A percentile compares a stretch with the other conserved stretches of the same genome.
phyloP scores from a whole-genome alignment of 176 grass and related monocot species.

The Lolium rigidum region DNA sequence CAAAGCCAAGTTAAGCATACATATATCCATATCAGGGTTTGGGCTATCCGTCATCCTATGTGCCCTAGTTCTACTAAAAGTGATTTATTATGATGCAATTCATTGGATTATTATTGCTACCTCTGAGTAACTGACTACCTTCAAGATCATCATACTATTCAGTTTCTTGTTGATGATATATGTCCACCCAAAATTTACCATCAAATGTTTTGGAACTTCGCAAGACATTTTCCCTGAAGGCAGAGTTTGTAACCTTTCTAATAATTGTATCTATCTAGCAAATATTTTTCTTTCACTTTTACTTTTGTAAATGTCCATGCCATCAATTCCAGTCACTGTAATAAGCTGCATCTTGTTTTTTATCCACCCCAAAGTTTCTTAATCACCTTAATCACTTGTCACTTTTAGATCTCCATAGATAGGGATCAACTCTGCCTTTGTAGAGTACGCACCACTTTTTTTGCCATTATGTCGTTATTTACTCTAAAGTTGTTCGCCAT shows the following conservation, averaged over 20 bases:
- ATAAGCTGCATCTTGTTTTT: background rate
- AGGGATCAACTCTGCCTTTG: background rate
- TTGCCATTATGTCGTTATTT: conserved; percentile 30
- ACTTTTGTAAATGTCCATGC: conserved; percentile 2
- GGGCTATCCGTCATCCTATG: background rate
- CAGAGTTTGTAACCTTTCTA: background rate
- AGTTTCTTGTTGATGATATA: background rate
- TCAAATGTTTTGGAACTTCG: conserved; percentile 28
- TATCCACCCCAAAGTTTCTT: background rate
- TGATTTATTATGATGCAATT: background rate
- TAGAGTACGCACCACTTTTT: background rate
- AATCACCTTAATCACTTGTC: conserved; percentile 16
- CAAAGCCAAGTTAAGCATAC: background rate
- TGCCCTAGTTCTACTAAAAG: background rate
- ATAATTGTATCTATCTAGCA: conserved; percentile 7
- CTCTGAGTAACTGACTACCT: background rate
- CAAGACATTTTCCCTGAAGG: background rate
- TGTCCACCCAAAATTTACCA: background rate
- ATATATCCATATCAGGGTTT: background rate
- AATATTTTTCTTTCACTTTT: conserved; percentile 11
- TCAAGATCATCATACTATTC: background rate
- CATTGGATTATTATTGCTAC: conserved; percentile 24
- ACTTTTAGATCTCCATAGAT: conserved; percentile 22
- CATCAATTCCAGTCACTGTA: background rate
- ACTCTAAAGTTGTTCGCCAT: background rate